Evolutionary conservation across 352 stramenopile genomes (phyloP), one percentile per base, ranked within the genome.

Genomic region (Globisporangium rhizosaccharum): DNA sequence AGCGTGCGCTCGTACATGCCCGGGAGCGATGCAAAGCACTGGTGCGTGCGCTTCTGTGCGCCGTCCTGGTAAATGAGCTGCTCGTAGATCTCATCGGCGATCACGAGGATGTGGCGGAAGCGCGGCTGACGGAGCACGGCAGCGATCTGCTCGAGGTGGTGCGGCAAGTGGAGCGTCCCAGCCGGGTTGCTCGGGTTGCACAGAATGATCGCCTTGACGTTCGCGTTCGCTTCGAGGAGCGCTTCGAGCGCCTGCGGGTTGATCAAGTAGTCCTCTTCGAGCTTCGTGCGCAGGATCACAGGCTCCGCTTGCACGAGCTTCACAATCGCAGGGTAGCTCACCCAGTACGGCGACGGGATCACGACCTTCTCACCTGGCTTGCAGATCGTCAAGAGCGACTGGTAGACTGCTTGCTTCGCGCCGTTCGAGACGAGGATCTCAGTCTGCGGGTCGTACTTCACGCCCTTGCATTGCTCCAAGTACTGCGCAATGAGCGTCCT

Each of bases 151-250:
- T 79, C 72, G 14, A 88, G 62, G 28, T 82, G 74, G 15, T 75
- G 63, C 42, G 73, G 71, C 36, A 75, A 70, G 60, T 97, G 85
- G 1, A 96, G 66, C 33, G 80, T 89, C 28, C 92, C 91, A 1
- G 96, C 96, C 7, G 96, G 96, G 79, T 99, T 99, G 53, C 85
- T 97, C 15, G 96, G 96, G 73, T 98, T 98, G 75, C 95, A 99
- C 30, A 99, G 74, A 58, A 99, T 98, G 25, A 99, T 68, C 18
- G 88, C 71, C 69, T 97, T 97, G 39, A 82, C 77, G 28, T 82
- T 74, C 36, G 85, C 74, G 68, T 86, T 72, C 25, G 73, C 71
- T 9, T 76, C 70, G 36, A 99, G 64, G 12, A 79, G 81, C 46
- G 67, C 66, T 47, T 92, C 72, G 12, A 99, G 74, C 48, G 73